A percentile compares a stretch with the other conserved stretches of the same genome.
These are phyloP conservation scores for Verticillium nubilum DNA, from an alignment of 2,329 filamentous ascomycete species.

Conservation along the genomic window DNA sequence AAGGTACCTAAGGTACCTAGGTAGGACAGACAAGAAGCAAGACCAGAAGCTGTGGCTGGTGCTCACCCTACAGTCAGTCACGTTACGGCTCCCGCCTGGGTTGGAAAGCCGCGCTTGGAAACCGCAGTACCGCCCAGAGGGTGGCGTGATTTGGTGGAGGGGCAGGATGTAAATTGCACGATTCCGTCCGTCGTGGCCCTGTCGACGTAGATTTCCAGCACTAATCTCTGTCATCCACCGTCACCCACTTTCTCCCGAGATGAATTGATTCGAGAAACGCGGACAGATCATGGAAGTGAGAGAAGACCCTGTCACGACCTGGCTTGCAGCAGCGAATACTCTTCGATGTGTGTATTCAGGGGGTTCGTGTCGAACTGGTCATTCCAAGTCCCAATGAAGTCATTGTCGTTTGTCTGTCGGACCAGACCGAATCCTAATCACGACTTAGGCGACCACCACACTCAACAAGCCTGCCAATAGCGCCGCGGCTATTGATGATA, in stretches of 20 bases:
- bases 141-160: too few species aligned
- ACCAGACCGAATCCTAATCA: background rate
- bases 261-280: too few species aligned
- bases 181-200: too few species aligned
- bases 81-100: background rate
- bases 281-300: background rate
- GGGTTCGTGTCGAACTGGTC: background rate
- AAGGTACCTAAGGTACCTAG: too few species aligned
- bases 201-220: too few species aligned
- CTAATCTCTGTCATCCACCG: too few species aligned
- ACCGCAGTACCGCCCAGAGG: background rate
- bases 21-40: too few species aligned
- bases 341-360: too few species aligned
- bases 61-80: background rate
- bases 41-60: background rate
- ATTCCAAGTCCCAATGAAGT: background rate
- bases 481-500: background rate
- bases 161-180: too few species aligned
- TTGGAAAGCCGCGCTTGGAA: background rate
- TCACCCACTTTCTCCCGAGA: background rate
- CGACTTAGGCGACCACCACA: background rate
- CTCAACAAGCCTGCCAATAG: background rate
- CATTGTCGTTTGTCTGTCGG: background rate
- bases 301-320: background rate
- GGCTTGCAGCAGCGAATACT: background rate